These are phyloP conservation scores for Phlebiopsis gigantea DNA, from an alignment of 768 basidiomycete species.

Conservation along the genomic window DNA sequence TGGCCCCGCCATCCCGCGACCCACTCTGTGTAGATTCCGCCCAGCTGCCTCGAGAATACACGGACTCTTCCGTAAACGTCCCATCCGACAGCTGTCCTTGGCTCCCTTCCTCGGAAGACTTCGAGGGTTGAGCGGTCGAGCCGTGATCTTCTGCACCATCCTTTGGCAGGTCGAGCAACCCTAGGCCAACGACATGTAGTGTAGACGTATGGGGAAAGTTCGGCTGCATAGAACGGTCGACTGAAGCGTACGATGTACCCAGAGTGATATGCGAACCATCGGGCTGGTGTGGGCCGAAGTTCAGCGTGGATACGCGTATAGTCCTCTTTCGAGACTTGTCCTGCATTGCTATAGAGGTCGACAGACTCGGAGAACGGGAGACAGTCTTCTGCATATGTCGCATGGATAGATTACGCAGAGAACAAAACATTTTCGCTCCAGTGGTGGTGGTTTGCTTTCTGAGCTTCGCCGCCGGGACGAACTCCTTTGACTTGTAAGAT, in stretches of 20 bases:
- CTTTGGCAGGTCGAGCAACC: background rate
- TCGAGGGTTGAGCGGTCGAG: background rate
- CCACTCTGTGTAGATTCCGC: background rate
- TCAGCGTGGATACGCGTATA: background rate
- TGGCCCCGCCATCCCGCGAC: background rate
- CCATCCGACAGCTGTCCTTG: background rate
- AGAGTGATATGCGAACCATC: background rate
- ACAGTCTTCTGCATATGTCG: background rate
- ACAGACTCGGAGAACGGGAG: background rate
- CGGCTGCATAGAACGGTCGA: background rate
- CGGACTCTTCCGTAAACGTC: background rate
- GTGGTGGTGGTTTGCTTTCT: background rate
- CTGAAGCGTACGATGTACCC: background rate
- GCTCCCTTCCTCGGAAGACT: too few species aligned
- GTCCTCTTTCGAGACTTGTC: background rate
- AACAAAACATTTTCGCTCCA: background rate
- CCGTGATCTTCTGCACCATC: background rate
- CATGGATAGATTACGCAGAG: background rate
- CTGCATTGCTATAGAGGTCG: background rate
- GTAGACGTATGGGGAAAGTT: background rate
- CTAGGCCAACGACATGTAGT: background rate
- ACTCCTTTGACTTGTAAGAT: background rate
- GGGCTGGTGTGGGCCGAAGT: background rate
- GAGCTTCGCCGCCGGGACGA: background rate
- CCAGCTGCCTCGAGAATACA: background rate